phyloP scores from a whole-genome alignment of 2,329 filamentous ascomycete genomes.

The Fusarium odoratissimum region DNA sequence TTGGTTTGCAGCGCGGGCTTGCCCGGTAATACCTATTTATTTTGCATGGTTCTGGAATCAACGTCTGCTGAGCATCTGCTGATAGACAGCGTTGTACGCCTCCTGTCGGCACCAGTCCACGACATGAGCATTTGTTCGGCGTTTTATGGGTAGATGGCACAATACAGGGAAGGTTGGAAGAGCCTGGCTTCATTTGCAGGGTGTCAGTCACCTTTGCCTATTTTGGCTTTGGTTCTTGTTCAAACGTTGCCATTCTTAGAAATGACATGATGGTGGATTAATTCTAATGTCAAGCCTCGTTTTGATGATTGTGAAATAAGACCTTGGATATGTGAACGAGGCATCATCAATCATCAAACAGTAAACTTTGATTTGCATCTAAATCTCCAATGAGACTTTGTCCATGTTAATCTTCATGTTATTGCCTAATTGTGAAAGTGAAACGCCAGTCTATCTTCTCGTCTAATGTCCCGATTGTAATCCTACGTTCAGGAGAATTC shows the following conservation, averaged over 20 bases:
- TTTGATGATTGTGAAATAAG: slow-evolving; percentile 13
- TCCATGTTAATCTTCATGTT: not conserved
- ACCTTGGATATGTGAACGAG: slow-evolving; percentile 24
- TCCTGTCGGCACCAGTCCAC: slow-evolving; percentile 23
- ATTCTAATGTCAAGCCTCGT: slow-evolving; percentile 28
- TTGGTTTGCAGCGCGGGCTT: slow-evolving; percentile 29
- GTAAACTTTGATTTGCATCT: slow-evolving; percentile 29
- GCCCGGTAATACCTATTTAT: slow-evolving; percentile 40
- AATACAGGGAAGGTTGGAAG: slow-evolving; percentile 14
- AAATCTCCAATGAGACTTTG: slow-evolving; percentile 32
- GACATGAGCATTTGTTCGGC: slow-evolving; percentile 43
- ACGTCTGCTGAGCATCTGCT: slow-evolving; percentile 18
- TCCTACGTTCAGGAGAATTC: not conserved
- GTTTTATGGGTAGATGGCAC: slow-evolving; percentile 43
- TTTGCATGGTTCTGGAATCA: slow-evolving; percentile 44
- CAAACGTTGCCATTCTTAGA: slow-evolving; percentile 13
- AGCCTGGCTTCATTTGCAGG: slow-evolving; percentile 13
- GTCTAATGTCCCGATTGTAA: slow-evolving; percentile 3
- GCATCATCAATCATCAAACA: slow-evolving; percentile 6
- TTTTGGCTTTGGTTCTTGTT: slow-evolving; percentile 27
- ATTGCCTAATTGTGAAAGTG: not conserved
- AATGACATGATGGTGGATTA: slow-evolving; percentile 26
- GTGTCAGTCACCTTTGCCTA: slow-evolving; percentile 4
- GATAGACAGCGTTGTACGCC: slow-evolving; percentile 21
- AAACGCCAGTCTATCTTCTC: not conserved